These are phyloP conservation scores for Nicotiana attenuata DNA, from an alignment of 257 asterid species.

Conservation along the genomic window DNA sequence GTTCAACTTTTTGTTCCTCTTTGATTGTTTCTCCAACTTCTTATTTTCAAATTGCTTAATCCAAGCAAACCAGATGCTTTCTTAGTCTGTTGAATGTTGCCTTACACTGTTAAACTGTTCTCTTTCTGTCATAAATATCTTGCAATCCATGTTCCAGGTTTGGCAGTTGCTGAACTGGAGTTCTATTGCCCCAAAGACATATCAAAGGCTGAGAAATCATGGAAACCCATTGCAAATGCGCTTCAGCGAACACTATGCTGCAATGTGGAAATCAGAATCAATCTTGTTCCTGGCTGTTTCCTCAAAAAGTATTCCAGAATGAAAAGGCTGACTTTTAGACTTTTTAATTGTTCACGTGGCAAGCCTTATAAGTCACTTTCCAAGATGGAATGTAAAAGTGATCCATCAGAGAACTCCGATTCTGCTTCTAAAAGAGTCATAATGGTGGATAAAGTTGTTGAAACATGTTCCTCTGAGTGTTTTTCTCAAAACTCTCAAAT, in stretches of 20 bases:
- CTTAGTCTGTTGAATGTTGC: neutral
- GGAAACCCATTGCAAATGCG: slow-evolving; percentile 79
- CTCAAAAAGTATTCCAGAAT: slow-evolving; percentile 21
- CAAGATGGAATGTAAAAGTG: slow-evolving; percentile 40
- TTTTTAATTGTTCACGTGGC: slow-evolving; percentile 67
- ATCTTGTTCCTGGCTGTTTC: slow-evolving; percentile 23
- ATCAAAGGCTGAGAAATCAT: slow-evolving; percentile 69
- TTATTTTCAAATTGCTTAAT: neutral
- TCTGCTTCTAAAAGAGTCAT: slow-evolving; percentile 30
- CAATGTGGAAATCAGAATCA: slow-evolving; percentile 72
- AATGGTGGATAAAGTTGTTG: slow-evolving; percentile 41
- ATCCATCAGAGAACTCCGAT: slow-evolving; percentile 37
- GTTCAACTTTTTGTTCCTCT: neutral
- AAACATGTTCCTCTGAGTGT: slow-evolving; percentile 50
- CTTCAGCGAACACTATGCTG: slow-evolving; percentile 65
- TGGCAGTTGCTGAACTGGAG: slow-evolving; percentile 72
- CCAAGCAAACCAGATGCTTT: neutral
- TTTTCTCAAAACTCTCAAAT: slow-evolving; percentile 44
- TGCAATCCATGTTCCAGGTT: slow-evolving; percentile 32
- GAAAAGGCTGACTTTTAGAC: slow-evolving; percentile 40
- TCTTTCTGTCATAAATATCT: neutral
- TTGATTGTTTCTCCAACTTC: neutral
- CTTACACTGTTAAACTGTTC: neutral
- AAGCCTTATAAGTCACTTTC: slow-evolving; percentile 35
- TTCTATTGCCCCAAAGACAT: slow-evolving; percentile 57